Evolutionary conservation across 805 yeast genomes (phyloP).

Genomic region (Ogataea sp.): DNA sequence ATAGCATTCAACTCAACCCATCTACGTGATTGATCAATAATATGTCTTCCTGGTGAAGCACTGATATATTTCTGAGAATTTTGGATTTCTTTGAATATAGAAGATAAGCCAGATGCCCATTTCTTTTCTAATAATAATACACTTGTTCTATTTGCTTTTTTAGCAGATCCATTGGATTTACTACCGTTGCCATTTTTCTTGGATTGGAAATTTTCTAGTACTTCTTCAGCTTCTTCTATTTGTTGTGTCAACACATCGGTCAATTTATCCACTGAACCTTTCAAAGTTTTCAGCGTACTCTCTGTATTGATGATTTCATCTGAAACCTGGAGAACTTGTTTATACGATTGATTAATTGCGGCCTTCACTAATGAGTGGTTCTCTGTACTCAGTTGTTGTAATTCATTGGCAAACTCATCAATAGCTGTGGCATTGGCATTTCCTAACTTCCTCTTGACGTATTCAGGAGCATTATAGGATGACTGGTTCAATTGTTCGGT

Average conservation of each 20-base stretch:
- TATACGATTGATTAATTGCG: constrained; percentile 54
- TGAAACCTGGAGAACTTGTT: constrained; percentile 50
- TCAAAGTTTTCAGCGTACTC: constrained; percentile 51
- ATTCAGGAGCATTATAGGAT: constrained; percentile 38
- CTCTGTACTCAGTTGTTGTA: constrained; percentile 38
- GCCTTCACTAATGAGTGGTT: constrained; percentile 51
- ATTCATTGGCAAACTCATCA: constrained; percentile 55
- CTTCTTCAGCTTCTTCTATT: constrained; percentile 20
- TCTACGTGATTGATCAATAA: constrained; percentile 67
- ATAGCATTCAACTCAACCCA: constrained; percentile 86
- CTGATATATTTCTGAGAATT: constrained; percentile 82
- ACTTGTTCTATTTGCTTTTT: constrained; percentile 53
- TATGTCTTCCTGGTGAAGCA: constrained; percentile 71
- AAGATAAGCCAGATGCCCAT: constrained; percentile 70
- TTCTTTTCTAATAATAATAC: constrained; percentile 66
- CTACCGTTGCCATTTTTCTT: not conserved
- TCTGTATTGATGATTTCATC: constrained; percentile 57
- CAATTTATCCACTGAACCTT: constrained; percentile 52
- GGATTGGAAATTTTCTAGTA: not conserved
- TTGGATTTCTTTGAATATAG: constrained; percentile 74
- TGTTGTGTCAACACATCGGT: constrained; percentile 46
- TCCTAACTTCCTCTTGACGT: constrained; percentile 41
- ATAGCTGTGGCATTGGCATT: constrained; percentile 67
- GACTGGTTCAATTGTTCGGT: constrained; percentile 10
- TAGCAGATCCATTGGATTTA: not conserved